These are phyloP conservation scores for Hypoxylon perforatum DNA, from an alignment of 495 filamentous ascomycete species.

Conservation along the genomic window DNA sequence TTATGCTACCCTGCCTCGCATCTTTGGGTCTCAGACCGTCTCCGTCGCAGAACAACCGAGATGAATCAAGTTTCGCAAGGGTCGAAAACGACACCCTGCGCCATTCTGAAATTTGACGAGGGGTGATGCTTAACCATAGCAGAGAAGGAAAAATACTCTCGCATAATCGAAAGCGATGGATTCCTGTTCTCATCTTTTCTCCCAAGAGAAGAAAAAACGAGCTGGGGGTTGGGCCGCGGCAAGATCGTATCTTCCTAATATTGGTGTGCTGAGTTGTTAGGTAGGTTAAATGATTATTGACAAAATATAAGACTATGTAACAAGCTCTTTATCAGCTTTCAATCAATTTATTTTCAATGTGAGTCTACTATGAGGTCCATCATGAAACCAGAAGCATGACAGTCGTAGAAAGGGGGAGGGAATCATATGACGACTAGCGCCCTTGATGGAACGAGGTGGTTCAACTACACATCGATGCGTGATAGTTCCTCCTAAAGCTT, in stretches of 20 bases:
- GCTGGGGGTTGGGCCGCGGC: no score
- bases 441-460: slow-evolving; percentile 30
- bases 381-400: slow-evolving; percentile 14
- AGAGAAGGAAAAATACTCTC: not conserved
- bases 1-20: slow-evolving; percentile 2
- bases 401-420: slow-evolving; percentile 21
- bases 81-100: slow-evolving; percentile 20
- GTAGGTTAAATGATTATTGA: not conserved
- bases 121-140: not conserved
- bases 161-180: not conserved
- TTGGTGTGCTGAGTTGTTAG: no score
- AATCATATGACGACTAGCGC: slow-evolving; percentile 27
- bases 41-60: slow-evolving; percentile 22
- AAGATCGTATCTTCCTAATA: no score
- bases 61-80: slow-evolving; percentile 36
- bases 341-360: not conserved
- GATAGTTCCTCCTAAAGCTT: not conserved
- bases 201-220: not conserved
- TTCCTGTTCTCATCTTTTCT: not conserved
- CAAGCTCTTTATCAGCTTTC: not conserved
- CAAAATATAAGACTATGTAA: not conserved
- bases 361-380: not conserved
- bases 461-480: slow-evolving; percentile 4
- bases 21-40: slow-evolving; percentile 19
- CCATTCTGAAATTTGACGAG: not conserved